phyloP scores from a whole-genome alignment of 73 alveolate genomes.

The Tetrahymena borealis region DNA sequence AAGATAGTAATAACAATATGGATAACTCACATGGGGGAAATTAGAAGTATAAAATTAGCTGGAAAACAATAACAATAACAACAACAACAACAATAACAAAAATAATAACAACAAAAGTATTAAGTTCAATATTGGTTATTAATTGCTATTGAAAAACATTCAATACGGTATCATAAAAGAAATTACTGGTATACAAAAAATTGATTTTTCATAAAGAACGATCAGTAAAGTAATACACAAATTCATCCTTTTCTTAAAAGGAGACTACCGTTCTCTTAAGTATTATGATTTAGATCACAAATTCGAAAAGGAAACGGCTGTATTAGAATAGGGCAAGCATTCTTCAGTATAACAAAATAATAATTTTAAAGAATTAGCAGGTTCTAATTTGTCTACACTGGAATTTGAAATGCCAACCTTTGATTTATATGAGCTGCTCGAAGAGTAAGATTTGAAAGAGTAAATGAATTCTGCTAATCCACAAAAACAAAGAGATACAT shows the following conservation, averaged over 20 bases:
- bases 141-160: background rate
- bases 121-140: background rate
- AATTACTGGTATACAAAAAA: background rate
- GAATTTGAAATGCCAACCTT: background rate
- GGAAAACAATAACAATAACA: too few relatives aligned
- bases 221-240: background rate
- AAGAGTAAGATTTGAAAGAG: background rate
- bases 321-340: background rate
- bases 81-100: too few relatives aligned
- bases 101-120: background rate
- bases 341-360: background rate
- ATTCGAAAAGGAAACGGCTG: background rate
- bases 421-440: background rate
- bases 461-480: background rate
- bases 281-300: background rate
- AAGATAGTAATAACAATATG: too few relatives aligned
- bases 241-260: background rate
- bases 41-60: too few relatives aligned
- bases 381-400: background rate
- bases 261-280: background rate
- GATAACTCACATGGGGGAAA: too few relatives aligned
- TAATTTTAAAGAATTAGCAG: background rate
- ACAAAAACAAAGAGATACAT: background rate
- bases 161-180: background rate
- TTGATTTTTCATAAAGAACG: background rate